Conservation (phyloP, 1,139 yeast species). For the Lizanozyma gosingica region DNA sequence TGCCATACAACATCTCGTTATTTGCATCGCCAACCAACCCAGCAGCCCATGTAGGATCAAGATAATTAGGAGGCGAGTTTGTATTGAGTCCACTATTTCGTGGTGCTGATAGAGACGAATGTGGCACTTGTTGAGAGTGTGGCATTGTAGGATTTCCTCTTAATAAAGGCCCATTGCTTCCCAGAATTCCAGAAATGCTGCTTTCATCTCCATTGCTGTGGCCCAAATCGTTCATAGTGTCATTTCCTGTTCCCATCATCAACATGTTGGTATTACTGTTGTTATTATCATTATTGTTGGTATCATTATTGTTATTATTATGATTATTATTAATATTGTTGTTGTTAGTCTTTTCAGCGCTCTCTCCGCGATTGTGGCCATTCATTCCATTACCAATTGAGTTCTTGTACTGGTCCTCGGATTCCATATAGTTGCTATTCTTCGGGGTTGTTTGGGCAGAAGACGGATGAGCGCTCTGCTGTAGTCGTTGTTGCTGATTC, state of each 20-base stretch:
- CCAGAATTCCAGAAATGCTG: conserved; percentile 3
- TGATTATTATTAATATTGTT: conserved; percentile 2
- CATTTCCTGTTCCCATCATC: conserved; percentile 6
- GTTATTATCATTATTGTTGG: conserved; percentile 1
- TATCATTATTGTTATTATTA: conserved; percentile 2
- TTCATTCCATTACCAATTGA: conserved; percentile 9
- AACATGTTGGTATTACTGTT: not conserved
- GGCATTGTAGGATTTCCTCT: no score
- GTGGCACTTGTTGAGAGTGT: conserved; percentile 14
- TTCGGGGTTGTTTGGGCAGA: not conserved
- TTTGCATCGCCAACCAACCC: conserved; percentile 28
- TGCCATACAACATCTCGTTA: conserved; percentile 27
- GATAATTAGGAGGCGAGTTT: conserved; percentile 26
- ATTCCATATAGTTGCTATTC: not conserved
- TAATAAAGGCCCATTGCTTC: conserved; percentile 6
- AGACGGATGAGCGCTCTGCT: not conserved
- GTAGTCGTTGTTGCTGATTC: not conserved
- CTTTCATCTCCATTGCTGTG: conserved; percentile 3
- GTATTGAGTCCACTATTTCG: conserved; percentile 5
- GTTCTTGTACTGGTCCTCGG: conserved; percentile 6
- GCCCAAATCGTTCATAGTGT: conserved; percentile 3
- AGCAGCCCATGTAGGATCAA: conserved; percentile 39
- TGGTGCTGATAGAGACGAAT: conserved; percentile 7
- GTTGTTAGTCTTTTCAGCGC: conserved; percentile 2
- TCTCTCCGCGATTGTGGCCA: conserved; percentile 6